Conservation (phyloP, 805 yeast species). For the Hanseniaspora pseudoguilliermondii region DNA sequence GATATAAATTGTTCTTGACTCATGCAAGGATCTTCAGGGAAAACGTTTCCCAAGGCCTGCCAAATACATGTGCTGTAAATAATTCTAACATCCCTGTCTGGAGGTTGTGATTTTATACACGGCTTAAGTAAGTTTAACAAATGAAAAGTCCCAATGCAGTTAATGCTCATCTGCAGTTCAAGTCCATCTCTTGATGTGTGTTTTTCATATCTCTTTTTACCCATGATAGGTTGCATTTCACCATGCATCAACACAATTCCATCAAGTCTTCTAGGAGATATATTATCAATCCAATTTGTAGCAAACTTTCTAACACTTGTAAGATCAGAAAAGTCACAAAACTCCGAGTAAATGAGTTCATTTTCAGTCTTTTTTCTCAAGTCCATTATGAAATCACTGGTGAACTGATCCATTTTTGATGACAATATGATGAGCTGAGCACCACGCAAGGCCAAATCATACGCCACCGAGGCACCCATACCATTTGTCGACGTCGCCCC, state of each 20-base stretch:
- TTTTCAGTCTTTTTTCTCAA: slow-evolving; percentile 59
- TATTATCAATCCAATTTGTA: slow-evolving; percentile 82
- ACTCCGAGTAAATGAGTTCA: slow-evolving; percentile 75
- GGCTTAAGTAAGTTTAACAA: slow-evolving; percentile 72
- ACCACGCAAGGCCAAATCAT: slow-evolving; percentile 64
- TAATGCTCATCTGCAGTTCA: slow-evolving; percentile 72
- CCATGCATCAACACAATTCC: slow-evolving; percentile 84
- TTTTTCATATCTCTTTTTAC: slow-evolving; percentile 33
- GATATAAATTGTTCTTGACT: slow-evolving; percentile 39
- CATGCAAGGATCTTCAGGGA: slow-evolving; percentile 53
- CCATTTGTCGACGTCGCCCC: slow-evolving; percentile 83
- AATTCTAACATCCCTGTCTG: slow-evolving; percentile 85
- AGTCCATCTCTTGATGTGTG: slow-evolving; percentile 66
- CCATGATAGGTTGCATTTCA: slow-evolving; percentile 59
- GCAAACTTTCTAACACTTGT: slow-evolving; percentile 78
- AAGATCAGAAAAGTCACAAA: slow-evolving; percentile 66
- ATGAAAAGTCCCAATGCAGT: slow-evolving; percentile 72
- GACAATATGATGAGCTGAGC: slow-evolving; percentile 75
- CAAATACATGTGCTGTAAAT: slow-evolving; percentile 66
- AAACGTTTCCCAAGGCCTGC: slow-evolving; percentile 60
- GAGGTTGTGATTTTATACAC: slow-evolving; percentile 74
- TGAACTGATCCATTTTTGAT: slow-evolving; percentile 59
- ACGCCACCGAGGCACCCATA: slow-evolving; percentile 62
- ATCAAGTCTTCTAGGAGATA: slow-evolving; percentile 83
- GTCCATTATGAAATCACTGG: slow-evolving; percentile 66